These are phyloP conservation scores for Debaryomyces hansenii DNA, from an alignment of 805 yeast species.

Conservation along the genomic window DNA sequence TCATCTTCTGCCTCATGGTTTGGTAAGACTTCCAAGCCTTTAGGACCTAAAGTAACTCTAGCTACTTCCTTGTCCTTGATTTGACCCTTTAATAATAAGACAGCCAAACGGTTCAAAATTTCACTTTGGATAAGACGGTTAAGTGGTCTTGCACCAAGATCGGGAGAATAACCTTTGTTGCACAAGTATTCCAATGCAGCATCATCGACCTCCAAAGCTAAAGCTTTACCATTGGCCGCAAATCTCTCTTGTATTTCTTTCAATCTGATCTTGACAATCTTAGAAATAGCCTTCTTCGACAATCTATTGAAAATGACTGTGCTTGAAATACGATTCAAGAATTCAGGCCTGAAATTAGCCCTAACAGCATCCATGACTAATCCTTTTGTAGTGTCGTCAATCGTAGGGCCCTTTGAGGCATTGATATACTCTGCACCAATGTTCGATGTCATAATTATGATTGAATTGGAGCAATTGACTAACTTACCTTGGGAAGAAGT, in stretches of 20 bases:
- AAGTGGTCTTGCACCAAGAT: constrained; percentile 96
- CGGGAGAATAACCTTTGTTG: constrained; percentile 84
- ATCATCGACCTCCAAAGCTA: constrained; percentile 69
- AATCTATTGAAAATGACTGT: constrained; percentile 91
- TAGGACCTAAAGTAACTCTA: constrained; percentile 53
- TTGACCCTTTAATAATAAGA: constrained; percentile 84
- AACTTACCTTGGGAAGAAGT: constrained; percentile 93
- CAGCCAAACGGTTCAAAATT: constrained; percentile 83
- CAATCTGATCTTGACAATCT: constrained; percentile 85
- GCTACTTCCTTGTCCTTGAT: constrained; percentile 86
- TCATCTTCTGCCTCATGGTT: constrained; percentile 69
- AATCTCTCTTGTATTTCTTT: constrained; percentile 84
- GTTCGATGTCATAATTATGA: constrained; percentile 95
- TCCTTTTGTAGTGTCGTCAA: constrained; percentile 68
- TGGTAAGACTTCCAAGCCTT: constrained; percentile 77
- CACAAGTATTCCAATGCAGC: constrained; percentile 82
- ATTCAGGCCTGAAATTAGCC: constrained; percentile 94
- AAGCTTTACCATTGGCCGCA: constrained; percentile 76
- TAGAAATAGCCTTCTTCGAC: constrained; percentile 86
- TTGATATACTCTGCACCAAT: constrained; percentile 91
- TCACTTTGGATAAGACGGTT: constrained; percentile 88
- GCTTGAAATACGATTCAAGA: constrained; percentile 91
- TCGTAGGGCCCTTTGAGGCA: constrained; percentile 60
- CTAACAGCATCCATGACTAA: constrained; percentile 82
- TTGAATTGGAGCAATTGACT: constrained; percentile 88